Base-by-base conservation (phyloP, 2,329 filamentous ascomycete species). In the Pseudogymnoascus sp. region DNA sequence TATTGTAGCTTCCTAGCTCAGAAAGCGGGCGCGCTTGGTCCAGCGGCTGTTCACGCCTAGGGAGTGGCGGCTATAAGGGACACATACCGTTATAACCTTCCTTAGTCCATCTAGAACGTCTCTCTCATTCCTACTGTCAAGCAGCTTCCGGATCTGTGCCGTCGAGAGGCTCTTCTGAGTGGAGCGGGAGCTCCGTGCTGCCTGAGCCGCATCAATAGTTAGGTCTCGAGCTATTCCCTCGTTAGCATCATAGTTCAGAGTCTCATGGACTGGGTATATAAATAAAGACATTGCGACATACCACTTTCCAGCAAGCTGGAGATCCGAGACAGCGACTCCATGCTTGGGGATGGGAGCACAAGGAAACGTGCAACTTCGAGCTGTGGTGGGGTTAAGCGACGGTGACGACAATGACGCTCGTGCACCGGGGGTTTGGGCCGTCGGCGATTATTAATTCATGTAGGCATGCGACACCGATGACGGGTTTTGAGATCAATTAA, bases 251-350 rank as follows among this genome's bases (percentile, higher is more conserved):
- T 15, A 60, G 28, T 18, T 19, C 34, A 33, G 41, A 28, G 59
- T 2, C 55, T 33, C 13, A 45, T 30, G 41, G 18, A 37, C 10
- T 15, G 30, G 41, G 21, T 23, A 55, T 28, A 45, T 59, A 21
- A 30, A 45, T 15, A 60, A 56, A 23, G 35, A n/a, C 45, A 45
- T 30, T 21, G 41, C 28, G 62, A 67, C 82, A 70, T 80, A 95
- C 92, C 91, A 75, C 89, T 94, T 79, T 97, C 94, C 74, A 99
- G 86, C 76, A 97, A 83, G 72, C 85, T 90, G 67, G 92, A 95
- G 74, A 99, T 95, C 70, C 89, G 84, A 65, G 92, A 91, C 71
- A 97, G 91, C 19, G 92, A 95, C 82, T 99, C 94, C 94, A 99
- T 99, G 38, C 38, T 30, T 30, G 18, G 30, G 18, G n/a, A 12